Conservation (phyloP, 75 land plant species). For the Gnetum montanum region DNA sequence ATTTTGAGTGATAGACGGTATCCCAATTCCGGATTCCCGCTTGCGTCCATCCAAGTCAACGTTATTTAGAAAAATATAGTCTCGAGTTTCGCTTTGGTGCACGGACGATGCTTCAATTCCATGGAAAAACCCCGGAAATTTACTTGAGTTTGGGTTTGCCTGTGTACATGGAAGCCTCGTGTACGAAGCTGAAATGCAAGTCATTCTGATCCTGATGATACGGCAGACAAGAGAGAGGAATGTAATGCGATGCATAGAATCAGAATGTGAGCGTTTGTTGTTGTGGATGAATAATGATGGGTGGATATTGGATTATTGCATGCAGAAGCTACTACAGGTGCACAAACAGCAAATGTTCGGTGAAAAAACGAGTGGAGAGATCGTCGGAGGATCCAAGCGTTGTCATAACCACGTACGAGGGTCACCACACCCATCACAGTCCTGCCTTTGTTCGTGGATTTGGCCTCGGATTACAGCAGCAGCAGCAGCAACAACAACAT, state of each 20-base stretch:
- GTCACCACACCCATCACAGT: slow-evolving; percentile 71
- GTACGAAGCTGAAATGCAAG: neutral
- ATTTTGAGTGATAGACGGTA: no score
- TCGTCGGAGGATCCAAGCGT: slow-evolving; percentile 64
- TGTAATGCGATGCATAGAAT: no score
- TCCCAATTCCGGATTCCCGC: no score
- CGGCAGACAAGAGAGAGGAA: neutral
- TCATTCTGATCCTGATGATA: neutral
- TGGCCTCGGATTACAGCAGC: slow-evolving; percentile 22
- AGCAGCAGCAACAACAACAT: neutral
- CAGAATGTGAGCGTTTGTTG: neutral
- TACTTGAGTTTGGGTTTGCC: no score
- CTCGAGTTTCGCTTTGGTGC: no score
- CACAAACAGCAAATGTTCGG: slow-evolving; percentile 76
- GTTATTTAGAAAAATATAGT: no score
- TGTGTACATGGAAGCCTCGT: no score
- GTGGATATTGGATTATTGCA: neutral
- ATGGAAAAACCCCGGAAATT: no score
- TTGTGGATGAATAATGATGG: neutral
- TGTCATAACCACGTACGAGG: slow-evolving; percentile 85
- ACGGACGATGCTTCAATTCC: no score
- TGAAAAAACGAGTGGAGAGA: slow-evolving; percentile 86
- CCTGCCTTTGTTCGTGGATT: no score
- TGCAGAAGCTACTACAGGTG: slow-evolving; percentile 90
- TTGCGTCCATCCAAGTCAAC: no score